phyloP scores from a whole-genome alignment of 2,329 filamentous ascomycete species.

The Septoria petroselini region DNA sequence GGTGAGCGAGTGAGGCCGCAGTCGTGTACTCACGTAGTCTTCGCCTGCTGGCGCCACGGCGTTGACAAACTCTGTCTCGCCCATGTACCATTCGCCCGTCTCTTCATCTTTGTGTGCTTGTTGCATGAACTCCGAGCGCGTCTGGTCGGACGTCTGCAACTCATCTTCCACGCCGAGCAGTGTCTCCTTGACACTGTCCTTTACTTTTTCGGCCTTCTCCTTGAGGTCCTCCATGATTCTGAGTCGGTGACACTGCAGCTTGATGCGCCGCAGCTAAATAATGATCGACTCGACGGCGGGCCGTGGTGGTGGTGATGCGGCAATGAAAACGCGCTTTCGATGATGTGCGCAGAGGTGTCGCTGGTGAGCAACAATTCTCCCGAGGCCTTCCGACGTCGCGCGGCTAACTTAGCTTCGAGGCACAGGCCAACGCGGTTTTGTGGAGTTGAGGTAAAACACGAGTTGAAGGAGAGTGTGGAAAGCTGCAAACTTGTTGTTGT shows the following conservation, averaged over 20 bases:
- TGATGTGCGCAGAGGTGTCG: not conserved
- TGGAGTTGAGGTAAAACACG: no score
- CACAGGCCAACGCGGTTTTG: no score
- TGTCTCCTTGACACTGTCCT: slow-evolving; percentile 9
- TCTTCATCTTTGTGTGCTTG: slow-evolving; percentile 72
- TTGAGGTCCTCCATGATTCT: slow-evolving; percentile 31
- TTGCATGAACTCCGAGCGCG: slow-evolving; percentile 70
- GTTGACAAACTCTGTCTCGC: slow-evolving; percentile 80
- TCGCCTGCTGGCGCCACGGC: slow-evolving; percentile 82
- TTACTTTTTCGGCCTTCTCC: slow-evolving; percentile 7
- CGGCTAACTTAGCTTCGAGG: no score
- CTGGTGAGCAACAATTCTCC: not conserved
- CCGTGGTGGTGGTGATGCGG: not conserved
- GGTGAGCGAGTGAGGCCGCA: not conserved
- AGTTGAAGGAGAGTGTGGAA: no score
- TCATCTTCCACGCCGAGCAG: slow-evolving; percentile 28
- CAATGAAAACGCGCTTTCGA: not conserved
- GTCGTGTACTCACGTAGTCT: slow-evolving; percentile 67
- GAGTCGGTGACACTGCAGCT: slow-evolving; percentile 34
- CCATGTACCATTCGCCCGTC: slow-evolving; percentile 75
- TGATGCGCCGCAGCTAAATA: slow-evolving; percentile 14
- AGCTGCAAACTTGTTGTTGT: no score
- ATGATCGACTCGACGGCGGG: slow-evolving; percentile 5
- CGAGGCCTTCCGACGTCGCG: no score
- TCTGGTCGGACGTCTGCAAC: slow-evolving; percentile 67